Base-by-base conservation (phyloP, 148 eudicot genomes). In the Tetragonia tetragonoides region DNA sequence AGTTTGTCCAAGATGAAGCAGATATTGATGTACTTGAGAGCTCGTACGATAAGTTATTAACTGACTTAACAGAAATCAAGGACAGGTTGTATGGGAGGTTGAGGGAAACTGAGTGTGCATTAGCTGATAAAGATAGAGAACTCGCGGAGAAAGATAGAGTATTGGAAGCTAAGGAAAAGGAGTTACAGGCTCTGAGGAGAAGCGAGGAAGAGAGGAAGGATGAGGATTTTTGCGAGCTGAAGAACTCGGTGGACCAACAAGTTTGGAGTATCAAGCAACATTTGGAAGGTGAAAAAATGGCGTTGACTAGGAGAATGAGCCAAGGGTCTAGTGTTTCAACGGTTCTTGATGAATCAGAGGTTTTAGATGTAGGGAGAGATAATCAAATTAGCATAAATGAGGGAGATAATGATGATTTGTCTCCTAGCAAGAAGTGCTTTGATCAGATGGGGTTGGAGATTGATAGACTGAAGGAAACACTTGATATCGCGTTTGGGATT, bases 381-480 rank as follows among this genome's bases (percentile, higher is more conserved):
- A 1, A 28, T 28, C 51, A 54, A 10, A 39, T 79, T 77, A 81
- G 61, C 85, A 5, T 8, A 14, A 41, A 24, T 3, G 21, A 70
- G 15, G 54, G 24, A 37, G 74, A 47, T 17, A 34, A 56, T 53
- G 4, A 63, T 39, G 53, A 59, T 38, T 39, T 59, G 16, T 34
- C 68, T 28, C 68, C 68, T 4, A 38, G 17, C 40, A 61, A 73
- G 11, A 57, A 16, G 75, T 80, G 72, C 66, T 57, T 85, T 15
- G 87, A 87, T 71, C 86, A 83, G 49, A 87, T 89, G 86, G 90
- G 89, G 59, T 86, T 85, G 15, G 97, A 90, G 68, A 90, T 92
- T 3, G 89, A 92, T 77, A 82, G 82, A 20, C 74, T 90, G 75
- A 86, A 87, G 78, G 87, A 82, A 39, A 90, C 90, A 12, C 34